phyloP scores from a whole-genome alignment of 2,329 filamentous ascomycete genomes.

The Microcyclosporella mali region DNA sequence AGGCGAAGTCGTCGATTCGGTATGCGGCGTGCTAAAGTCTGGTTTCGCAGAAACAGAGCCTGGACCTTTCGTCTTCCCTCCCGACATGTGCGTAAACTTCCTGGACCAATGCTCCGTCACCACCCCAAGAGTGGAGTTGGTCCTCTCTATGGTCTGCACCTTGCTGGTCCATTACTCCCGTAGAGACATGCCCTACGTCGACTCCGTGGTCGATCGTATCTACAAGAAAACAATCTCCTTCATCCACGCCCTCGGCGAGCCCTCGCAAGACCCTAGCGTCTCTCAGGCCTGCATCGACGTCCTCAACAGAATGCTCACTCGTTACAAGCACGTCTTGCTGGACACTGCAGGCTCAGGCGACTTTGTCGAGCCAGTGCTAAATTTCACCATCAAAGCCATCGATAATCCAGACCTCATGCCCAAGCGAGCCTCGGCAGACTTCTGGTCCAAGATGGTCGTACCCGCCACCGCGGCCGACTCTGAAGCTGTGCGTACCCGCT shows the following conservation, averaged over 20 bases:
- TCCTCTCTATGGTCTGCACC: constrained; percentile 66
- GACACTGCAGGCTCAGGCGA: constrained; percentile 52
- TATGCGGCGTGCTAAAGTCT: constrained; percentile 64
- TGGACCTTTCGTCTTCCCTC: constrained; percentile 70
- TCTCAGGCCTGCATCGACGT: constrained; percentile 70
- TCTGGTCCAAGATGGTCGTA: constrained; percentile 59
- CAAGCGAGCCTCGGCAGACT: constrained; percentile 65
- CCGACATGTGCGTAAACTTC: constrained; percentile 59
- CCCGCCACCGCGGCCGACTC: constrained; percentile 36
- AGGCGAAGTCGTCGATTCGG: constrained; percentile 64
- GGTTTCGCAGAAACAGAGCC: constrained; percentile 70
- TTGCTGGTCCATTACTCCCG: constrained; percentile 49
- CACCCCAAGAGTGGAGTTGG: constrained; percentile 61
- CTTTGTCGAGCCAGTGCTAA: constrained; percentile 48
- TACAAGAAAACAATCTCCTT: constrained; percentile 59
- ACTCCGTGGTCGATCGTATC: constrained; percentile 47
- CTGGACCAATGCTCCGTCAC: constrained; percentile 48
- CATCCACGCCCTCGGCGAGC: constrained; percentile 56
- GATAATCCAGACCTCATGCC: constrained; percentile 67
- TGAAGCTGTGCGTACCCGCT: constrained; percentile 14
- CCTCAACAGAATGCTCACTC: constrained; percentile 56
- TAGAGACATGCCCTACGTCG: constrained; percentile 36
- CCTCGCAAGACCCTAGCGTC: constrained; percentile 62
- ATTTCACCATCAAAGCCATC: constrained; percentile 65
- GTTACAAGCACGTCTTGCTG: constrained; percentile 57